phyloP scores from a whole-genome alignment of 75 land plant genomes.

The Pinus tabuliformis region DNA sequence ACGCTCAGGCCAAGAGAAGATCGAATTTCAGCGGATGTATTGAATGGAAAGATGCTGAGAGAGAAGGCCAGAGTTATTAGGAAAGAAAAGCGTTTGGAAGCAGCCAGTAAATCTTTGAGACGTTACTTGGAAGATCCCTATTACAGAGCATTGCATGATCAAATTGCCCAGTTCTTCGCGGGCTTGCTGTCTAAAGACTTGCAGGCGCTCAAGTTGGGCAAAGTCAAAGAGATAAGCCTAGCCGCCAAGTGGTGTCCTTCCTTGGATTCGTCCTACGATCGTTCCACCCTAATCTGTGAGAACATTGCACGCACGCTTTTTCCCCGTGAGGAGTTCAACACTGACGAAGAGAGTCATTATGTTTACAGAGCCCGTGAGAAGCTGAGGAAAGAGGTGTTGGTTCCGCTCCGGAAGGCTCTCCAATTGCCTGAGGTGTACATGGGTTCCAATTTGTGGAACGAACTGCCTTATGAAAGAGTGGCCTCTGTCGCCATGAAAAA shows the following conservation, averaged over 20 bases:
- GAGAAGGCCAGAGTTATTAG: constrained; percentile 31
- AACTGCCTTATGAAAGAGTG: constrained; percentile 60
- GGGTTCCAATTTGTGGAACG: constrained; percentile 43
- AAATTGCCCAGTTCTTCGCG: constrained; percentile 51
- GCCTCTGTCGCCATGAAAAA: constrained; percentile 75
- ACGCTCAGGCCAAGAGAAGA: constrained; percentile 19
- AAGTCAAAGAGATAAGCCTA: constrained; percentile 20
- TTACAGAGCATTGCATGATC: constrained; percentile 40
- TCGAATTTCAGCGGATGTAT: constrained; percentile 6
- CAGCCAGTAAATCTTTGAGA: constrained; percentile 32
- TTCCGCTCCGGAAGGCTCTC: too few relatives aligned
- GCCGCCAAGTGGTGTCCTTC: constrained; percentile 16
- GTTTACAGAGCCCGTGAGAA: too few relatives aligned
- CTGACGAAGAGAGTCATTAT: too few relatives aligned
- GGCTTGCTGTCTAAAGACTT: constrained; percentile 31
- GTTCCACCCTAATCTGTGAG: too few relatives aligned
- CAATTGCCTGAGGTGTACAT: constrained; percentile 50
- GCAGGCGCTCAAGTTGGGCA: constrained; percentile 15
- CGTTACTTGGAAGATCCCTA: constrained; percentile 24
- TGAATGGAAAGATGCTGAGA: constrained; percentile 11
- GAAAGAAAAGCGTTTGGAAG: constrained; percentile 20
- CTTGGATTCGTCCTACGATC: too few relatives aligned
- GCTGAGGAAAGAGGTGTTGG: too few relatives aligned
- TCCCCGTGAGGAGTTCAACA: too few relatives aligned
- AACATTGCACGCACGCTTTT: too few relatives aligned